Base-by-base conservation (phyloP, 1,284 basidiomycete genomes). In the Veloporphyrellus conicus region DNA sequence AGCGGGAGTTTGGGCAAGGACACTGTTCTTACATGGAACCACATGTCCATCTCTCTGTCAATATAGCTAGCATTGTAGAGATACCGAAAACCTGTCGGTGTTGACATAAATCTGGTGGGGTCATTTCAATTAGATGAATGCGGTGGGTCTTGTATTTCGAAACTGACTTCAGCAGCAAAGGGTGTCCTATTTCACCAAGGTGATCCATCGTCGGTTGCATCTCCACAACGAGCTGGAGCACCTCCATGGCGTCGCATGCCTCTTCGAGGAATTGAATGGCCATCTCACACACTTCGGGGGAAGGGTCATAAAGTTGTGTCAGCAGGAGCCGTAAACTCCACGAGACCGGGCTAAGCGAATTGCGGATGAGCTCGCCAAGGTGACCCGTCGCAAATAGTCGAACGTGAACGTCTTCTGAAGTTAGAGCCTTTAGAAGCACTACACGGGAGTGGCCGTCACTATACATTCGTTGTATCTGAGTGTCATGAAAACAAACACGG, bases 131-230 rank as follows among this genome's bases (percentile, higher is more conserved):
- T 7, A 45, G 33, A 41, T 56, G 42, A 54, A 51, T 23, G 45
- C 35, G 41, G 4, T 43, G 25, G 44, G 11, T 45, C 9, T 31
- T 10, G 8, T 36, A 1, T 20, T 36, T 27, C 19, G 33, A 39
- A n/a, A 71, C 81, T 52, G 53, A 93, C 91, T 93, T 87, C 47
- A 94, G 75, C 38, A 98, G 70, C 19, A 99, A 69, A 3, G 90
- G 84, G 62, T 95, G 89, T 0, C 93, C 93, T 36, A 94, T 81
- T 51, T 95, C 91, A 6, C 93, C 94, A 2, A 99, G 75, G 70
- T 99, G 93, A 59, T 98, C 93, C 66, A 98, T 77, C 1, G 87
- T 91, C 0, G 96, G 96, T 53, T 93, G 85, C 83, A 97, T 89
- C 61, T 90, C 84, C 2, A 99, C 93, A 3, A 99, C 92, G 49